Conservation (phyloP, 1,284 basidiomycete genomes). For the Ganoderma resinaceum region DNA sequence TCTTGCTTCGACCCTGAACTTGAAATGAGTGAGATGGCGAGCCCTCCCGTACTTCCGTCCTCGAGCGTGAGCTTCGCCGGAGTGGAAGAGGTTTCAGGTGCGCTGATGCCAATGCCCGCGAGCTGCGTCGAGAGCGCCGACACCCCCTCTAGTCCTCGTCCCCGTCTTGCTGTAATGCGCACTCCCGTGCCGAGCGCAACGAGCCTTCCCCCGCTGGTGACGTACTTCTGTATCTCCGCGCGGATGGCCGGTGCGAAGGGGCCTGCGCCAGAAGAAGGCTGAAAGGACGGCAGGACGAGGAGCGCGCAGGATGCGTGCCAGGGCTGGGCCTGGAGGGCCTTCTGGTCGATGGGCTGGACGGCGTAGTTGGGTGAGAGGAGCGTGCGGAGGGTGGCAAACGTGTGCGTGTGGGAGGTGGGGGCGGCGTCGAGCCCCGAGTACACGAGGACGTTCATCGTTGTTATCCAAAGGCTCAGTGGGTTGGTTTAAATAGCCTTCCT, state of each 20-base stretch:
- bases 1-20: conserved; percentile 37
- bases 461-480: background rate
- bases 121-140: too few relatives aligned
- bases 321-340: conserved; percentile 69
- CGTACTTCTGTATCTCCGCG: conserved; percentile 67
- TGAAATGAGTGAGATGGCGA: conserved; percentile 19
- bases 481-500: background rate
- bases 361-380: conserved; percentile 79
- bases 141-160: background rate
- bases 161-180: conserved; percentile 17
- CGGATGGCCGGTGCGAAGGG: conserved; percentile 66
- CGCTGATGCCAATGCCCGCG: too few relatives aligned
- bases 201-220: conserved; percentile 69
- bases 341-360: conserved; percentile 70
- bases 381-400: conserved; percentile 61
- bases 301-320: conserved; percentile 81
- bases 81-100: background rate
- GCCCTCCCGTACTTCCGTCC: conserved; percentile 20
- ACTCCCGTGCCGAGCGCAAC: conserved; percentile 40
- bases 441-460: conserved; percentile 78
- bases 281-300: conserved; percentile 76
- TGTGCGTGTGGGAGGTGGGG: conserved; percentile 62
- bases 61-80: conserved; percentile 15
- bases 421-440: conserved; percentile 79
- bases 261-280: conserved; percentile 46